Base-by-base conservation (phyloP, 1,284 basidiomycete species). In the Vanrija humicola region DNA sequence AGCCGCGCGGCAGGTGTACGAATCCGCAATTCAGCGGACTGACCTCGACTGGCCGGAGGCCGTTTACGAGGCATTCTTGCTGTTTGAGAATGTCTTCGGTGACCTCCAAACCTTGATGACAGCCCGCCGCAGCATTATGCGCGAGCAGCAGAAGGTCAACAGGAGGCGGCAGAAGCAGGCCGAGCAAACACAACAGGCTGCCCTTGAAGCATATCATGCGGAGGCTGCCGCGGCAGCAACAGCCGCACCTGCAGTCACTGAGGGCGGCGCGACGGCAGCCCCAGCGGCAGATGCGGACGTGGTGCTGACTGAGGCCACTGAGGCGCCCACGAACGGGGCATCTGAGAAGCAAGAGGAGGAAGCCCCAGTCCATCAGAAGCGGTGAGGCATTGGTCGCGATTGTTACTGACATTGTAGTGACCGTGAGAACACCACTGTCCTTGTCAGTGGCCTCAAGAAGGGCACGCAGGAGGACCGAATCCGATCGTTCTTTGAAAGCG, bases 11-110 rank as follows among this genome's bases (percentile, higher is more conserved):
- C 78, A 81, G 23, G 77, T 84, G 5, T 92, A 88, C 75, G 76
- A 78, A 19, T 82, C 85, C 54, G 79, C 86, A 14, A 82, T 84
- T 9, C 67, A 61, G 50, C 78, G 79, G 44, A 62, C 65, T 6
- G 87, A 86, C 69, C 66, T 95, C 42, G 93, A 97, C 74, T 96
- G 92, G 87, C 90, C 93, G 0, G 92, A 96, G 73, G 87, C 86
- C 3, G 79, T 98, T 6, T 90, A 90, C 83, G 88, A 93, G 56
- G 87, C 88, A 0, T 96, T 90, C 86, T 69, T 86, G 5, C 77
- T 81, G 15, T 96, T 98, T 64, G 95, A 98, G 71, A 85, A 90
- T 60, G 77, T 88, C 4, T 81, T 90, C 64, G 95, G 95, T 1
- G 80, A 82, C 8, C 77, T 90, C 7, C 78, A 83, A 42, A 84